phyloP scores from a whole-genome alignment of 257 asterid species.

The Gentiana macrophylla region DNA sequence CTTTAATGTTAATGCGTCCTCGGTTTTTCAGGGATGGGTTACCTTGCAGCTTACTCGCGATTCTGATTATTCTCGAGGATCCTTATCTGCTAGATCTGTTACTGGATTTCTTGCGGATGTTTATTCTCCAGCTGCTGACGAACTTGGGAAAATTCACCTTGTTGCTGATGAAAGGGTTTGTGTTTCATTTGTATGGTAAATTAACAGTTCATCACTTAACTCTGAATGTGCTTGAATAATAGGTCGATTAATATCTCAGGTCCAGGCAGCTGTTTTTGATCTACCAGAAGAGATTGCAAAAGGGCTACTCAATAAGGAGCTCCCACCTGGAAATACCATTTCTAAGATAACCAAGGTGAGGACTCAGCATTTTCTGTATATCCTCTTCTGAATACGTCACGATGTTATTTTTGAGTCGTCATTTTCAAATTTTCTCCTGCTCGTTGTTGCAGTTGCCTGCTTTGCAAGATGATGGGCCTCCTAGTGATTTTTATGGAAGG shows the following conservation, averaged over 20 bases:
- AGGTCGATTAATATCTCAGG: constrained; percentile 25
- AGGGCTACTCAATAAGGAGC: constrained; percentile 56
- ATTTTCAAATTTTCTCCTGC: neutral
- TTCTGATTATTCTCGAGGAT: constrained; percentile 46
- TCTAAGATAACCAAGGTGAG: constrained; percentile 62
- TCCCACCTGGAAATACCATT: constrained; percentile 83
- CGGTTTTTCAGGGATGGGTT: constrained; percentile 55
- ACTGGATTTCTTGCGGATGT: constrained; percentile 89
- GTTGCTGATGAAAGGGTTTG: constrained; percentile 61
- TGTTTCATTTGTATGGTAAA: no score
- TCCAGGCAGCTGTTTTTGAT: constrained; percentile 91
- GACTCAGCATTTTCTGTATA: neutral
- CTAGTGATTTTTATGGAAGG: constrained; percentile 67
- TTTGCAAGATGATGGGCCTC: constrained; percentile 89
- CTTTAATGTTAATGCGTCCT: neutral
- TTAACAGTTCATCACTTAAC: no score
- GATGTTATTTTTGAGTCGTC: no score
- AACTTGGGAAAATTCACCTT: constrained; percentile 64
- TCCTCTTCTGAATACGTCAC: neutral
- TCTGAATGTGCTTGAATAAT: neutral
- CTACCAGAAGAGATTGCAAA: constrained; percentile 92
- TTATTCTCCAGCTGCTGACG: constrained; percentile 86
- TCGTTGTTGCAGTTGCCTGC: constrained; percentile 61
- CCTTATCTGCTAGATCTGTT: constrained; percentile 67
- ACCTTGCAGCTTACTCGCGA: constrained; percentile 79